These are phyloP conservation scores for Nakataea oryzae DNA, from an alignment of 2,329 filamentous ascomycete genomes.

Conservation along the genomic window DNA sequence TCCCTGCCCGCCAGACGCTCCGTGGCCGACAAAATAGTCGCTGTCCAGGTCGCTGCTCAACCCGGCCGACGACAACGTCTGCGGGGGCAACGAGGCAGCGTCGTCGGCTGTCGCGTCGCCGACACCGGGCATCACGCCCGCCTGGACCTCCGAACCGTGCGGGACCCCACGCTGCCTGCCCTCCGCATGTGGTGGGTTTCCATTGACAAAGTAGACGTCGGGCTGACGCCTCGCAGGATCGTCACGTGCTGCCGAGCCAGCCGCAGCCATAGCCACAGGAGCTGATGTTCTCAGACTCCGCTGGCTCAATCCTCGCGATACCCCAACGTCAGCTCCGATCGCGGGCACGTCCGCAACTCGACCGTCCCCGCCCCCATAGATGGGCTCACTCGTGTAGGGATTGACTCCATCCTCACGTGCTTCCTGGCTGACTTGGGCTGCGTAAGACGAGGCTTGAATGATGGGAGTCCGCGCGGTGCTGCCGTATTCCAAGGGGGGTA, in stretches of 20 bases:
- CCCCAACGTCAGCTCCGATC: background rate
- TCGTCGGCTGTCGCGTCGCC: no score
- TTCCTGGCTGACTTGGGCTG: conserved; percentile 36
- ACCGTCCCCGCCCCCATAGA: conserved; percentile 8
- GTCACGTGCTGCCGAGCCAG: background rate
- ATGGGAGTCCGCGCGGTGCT: conserved; percentile 32
- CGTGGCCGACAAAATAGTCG: background rate
- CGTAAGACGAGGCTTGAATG: conserved; percentile 38
- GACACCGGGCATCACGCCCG: no score
- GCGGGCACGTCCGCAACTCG: no score
- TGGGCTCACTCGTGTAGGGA: conserved; percentile 40
- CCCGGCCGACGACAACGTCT: background rate
- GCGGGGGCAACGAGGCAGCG: background rate
- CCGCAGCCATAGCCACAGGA: background rate
- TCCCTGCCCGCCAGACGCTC: background rate
- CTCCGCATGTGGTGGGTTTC: background rate
- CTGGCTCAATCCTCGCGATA: background rate
- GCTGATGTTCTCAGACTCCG: background rate
- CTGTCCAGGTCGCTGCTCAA: background rate
- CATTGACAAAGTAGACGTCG: background rate
- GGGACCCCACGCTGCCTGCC: background rate
- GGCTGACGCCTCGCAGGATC: background rate
- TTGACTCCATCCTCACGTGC: conserved; percentile 46
- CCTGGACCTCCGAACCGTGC: background rate
- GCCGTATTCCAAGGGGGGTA: conserved; percentile 26